Percentiles rank a stretch among this genome's conserved stretches.
These are phyloP conservation scores for Torulaspora pretoriensis DNA, from an alignment of 1,139 yeast species.

Conservation along the genomic window DNA sequence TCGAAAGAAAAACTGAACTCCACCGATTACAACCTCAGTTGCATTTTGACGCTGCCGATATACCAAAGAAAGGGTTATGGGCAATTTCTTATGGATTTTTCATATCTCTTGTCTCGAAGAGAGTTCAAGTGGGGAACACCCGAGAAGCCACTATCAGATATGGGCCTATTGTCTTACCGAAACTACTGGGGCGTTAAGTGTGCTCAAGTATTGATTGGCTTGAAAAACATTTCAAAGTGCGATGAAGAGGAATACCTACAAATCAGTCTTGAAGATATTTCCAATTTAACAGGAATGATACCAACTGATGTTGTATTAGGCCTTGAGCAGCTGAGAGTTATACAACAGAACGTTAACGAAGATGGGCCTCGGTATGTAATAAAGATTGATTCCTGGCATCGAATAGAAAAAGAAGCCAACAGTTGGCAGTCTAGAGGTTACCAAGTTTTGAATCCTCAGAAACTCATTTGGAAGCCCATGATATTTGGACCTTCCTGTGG, in stretches of 20 bases:
- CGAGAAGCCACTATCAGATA: slow-evolving; percentile 85
- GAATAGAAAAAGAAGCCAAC: slow-evolving; percentile 44
- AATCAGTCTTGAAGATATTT: slow-evolving; percentile 55
- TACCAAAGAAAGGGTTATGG: slow-evolving; percentile 91
- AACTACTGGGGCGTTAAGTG: slow-evolving; percentile 78
- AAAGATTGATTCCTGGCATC: slow-evolving; percentile 44
- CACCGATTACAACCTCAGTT: slow-evolving; percentile 77
- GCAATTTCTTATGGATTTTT: slow-evolving; percentile 79
- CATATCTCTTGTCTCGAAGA: slow-evolving; percentile 68
- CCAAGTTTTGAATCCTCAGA: slow-evolving; percentile 47
- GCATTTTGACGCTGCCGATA: slow-evolving; percentile 84
- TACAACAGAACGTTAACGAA: slow-evolving; percentile 32
- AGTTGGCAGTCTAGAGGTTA: slow-evolving; percentile 58
- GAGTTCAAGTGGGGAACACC: slow-evolving; percentile 89
- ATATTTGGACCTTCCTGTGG: slow-evolving; percentile 85
- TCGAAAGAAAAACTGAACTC: slow-evolving; percentile 80
- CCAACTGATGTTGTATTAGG: slow-evolving; percentile 85
- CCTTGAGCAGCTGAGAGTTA: slow-evolving; percentile 66
- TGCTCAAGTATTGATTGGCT: slow-evolving; percentile 38
- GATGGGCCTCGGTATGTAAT: slow-evolving; percentile 49
- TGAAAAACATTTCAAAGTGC: slow-evolving; percentile 17
- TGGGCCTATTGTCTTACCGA: slow-evolving; percentile 80
- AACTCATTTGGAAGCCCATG: slow-evolving; percentile 74
- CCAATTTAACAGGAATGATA: slow-evolving; percentile 77
- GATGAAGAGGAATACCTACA: slow-evolving; percentile 11